A percentile compares a stretch with the other conserved stretches of the same genome.
Evolutionary conservation across 2,329 filamentous ascomycete species (phyloP).

Genomic region (Chrysoporthe puriensis): DNA sequence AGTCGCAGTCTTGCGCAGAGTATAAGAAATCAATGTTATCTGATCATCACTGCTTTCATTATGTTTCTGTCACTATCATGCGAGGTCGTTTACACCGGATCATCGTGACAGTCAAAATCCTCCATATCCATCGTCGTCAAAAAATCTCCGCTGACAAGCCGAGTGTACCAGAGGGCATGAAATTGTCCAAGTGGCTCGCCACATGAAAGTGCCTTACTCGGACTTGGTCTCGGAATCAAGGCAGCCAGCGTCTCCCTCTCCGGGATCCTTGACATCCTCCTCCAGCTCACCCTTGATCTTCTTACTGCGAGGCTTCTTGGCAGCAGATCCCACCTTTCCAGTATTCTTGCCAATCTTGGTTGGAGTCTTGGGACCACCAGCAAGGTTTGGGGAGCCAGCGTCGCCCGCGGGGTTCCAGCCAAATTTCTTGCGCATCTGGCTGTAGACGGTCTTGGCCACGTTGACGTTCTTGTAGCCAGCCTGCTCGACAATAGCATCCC

Average conservation of each 20-base stretch:
- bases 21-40: not conserved
- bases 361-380: conserved; percentile 11
- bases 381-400: not conserved
- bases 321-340: conserved; percentile 19
- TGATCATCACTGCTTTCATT: not conserved
- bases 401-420: conserved; percentile 4
- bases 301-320: conserved; percentile 16
- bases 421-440: conserved; percentile 28
- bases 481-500: conserved; percentile 25
- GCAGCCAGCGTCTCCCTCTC: not conserved
- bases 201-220: not conserved
- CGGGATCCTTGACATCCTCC: not conserved
- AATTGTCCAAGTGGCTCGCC: too few relatives aligned
- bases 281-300: conserved; percentile 2
- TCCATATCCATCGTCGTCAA: not conserved
- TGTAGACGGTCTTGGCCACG: conserved; percentile 29
- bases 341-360: conserved; percentile 25
- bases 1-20: not conserved
- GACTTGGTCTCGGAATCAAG: not conserved
- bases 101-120: not conserved
- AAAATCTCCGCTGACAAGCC: not conserved
- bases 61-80: not conserved
- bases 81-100: not conserved
- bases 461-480: conserved; percentile 27
- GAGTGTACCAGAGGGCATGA: not conserved